Evolutionary conservation across 2,329 filamentous ascomycete species (phyloP).

Genomic region (Pestalotiopsis sp.): DNA sequence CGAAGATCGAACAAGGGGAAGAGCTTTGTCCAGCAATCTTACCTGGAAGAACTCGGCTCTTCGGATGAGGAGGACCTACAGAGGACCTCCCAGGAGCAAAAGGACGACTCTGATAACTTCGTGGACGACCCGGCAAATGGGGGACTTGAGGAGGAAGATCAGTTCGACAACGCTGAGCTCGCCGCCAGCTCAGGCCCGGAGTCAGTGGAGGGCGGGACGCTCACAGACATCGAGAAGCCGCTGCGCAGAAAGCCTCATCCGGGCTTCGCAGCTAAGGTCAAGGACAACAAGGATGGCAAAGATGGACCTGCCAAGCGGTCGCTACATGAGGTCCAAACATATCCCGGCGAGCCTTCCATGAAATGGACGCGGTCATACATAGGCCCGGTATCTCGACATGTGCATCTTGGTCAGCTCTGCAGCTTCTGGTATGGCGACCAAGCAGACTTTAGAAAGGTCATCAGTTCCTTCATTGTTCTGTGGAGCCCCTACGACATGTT

Average conservation of each 20-base stretch:
- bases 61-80: constrained; percentile 25
- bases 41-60: constrained; percentile 15
- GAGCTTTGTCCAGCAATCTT: constrained; percentile 23
- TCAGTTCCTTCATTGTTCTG: constrained; percentile 24
- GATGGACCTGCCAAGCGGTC: constrained; percentile 11
- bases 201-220: background rate
- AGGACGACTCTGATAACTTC: constrained; percentile 26
- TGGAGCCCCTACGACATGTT: constrained; percentile 30
- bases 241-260: background rate
- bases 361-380: constrained; percentile 33
- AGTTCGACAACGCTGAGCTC: background rate
- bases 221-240: background rate
- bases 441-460: constrained; percentile 20
- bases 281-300: constrained; percentile 11
- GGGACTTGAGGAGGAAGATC: constrained; percentile 11
- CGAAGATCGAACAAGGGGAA: constrained; percentile 29
- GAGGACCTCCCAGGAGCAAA: background rate
- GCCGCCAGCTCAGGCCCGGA: background rate
- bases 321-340: constrained; percentile 26
- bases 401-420: constrained; percentile 26
- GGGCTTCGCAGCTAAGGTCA: constrained; percentile 16
- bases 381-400: constrained; percentile 33
- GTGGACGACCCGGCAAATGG: constrained; percentile 11
- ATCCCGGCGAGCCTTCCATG: constrained; percentile 30
- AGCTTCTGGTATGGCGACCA: constrained; percentile 31